phyloP scores from a whole-genome alignment of 1,284 basidiomycete genomes.

The Ustilago bromivora region DNA sequence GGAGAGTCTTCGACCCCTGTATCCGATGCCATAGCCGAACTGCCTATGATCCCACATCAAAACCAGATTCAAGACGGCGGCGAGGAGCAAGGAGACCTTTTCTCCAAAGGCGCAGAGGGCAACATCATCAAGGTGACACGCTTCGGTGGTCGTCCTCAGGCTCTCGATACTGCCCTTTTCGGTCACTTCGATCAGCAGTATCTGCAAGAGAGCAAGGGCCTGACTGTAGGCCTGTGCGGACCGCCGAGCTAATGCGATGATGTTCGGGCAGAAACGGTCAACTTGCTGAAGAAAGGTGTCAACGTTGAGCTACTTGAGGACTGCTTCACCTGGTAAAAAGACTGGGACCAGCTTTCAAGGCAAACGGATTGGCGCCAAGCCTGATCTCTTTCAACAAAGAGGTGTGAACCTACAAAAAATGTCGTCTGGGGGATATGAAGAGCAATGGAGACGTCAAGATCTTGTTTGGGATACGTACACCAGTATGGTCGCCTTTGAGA shows the following conservation, averaged over 20 bases:
- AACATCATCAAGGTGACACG: slow-evolving; percentile 3
- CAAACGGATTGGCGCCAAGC: neutral
- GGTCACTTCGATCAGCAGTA: slow-evolving; percentile 16
- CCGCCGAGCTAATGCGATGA: slow-evolving; percentile 38
- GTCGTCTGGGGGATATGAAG: neutral
- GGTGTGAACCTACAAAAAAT: neutral
- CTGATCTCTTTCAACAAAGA: neutral
- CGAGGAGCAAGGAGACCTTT: neutral
- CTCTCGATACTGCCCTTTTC: slow-evolving; percentile 16
- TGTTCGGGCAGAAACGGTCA: slow-evolving; percentile 32
- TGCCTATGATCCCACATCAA: slow-evolving; percentile 4
- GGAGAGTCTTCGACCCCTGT: slow-evolving; percentile 8
- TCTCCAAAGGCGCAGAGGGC: slow-evolving; percentile 8
- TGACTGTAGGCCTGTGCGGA: slow-evolving; percentile 30
- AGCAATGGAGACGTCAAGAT: neutral
- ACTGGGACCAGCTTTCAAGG: neutral
- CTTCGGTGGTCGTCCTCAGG: slow-evolving; percentile 12
- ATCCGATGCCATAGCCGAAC: slow-evolving; percentile 3
- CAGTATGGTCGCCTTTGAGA: neutral
- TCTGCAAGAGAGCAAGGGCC: slow-evolving; percentile 11
- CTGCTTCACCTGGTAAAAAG: slow-evolving; percentile 36
- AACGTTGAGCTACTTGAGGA: slow-evolving; percentile 35
- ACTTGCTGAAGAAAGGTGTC: slow-evolving; percentile 24
- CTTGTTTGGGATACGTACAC: neutral
- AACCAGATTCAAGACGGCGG: neutral